A percentile compares a stretch with the other conserved stretches of the same genome.
Evolutionary conservation across 2,329 filamentous ascomycete species (phyloP).

Genomic region (Teratosphaeria epicoccoides): DNA sequence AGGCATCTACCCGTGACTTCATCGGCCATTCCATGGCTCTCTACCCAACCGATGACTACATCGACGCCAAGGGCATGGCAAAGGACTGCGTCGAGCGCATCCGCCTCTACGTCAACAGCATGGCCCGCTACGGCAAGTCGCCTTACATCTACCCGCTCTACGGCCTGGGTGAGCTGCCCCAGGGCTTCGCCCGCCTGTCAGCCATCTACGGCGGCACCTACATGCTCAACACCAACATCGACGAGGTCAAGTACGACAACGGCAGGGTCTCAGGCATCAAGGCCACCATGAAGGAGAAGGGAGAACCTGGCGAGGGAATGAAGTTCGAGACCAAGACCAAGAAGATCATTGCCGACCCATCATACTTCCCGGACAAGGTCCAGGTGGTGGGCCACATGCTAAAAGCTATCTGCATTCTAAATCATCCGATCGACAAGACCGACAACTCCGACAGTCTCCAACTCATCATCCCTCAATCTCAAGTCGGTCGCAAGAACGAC

Average conservation of each 20-base stretch:
- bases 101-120: conserved; percentile 91
- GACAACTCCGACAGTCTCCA: conserved; percentile 82
- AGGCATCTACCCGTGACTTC: conserved; percentile 82
- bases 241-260: conserved; percentile 72
- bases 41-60: conserved; percentile 82
- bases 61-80: conserved; percentile 59
- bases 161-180: conserved; percentile 90
- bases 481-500: conserved; percentile 93
- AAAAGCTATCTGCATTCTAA: conserved; percentile 94
- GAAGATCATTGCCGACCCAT: conserved; percentile 91
- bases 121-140: conserved; percentile 94
- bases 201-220: conserved; percentile 99
- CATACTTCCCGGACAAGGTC: conserved; percentile 87
- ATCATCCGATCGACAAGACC: conserved; percentile 86
- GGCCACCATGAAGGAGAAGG: conserved; percentile 85
- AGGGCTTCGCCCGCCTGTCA: conserved; percentile 92
- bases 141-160: conserved; percentile 99
- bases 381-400: conserved; percentile 81
- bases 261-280: conserved; percentile 90
- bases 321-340: conserved; percentile 93
- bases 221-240: conserved; percentile 93
- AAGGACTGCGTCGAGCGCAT: conserved; percentile 86
- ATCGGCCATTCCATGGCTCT: conserved; percentile 98
- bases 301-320: conserved; percentile 64
- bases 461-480: conserved; percentile 94